Conservation (phyloP, 2,329 filamentous ascomycete genomes). For the Diaporthe vaccinii region DNA sequence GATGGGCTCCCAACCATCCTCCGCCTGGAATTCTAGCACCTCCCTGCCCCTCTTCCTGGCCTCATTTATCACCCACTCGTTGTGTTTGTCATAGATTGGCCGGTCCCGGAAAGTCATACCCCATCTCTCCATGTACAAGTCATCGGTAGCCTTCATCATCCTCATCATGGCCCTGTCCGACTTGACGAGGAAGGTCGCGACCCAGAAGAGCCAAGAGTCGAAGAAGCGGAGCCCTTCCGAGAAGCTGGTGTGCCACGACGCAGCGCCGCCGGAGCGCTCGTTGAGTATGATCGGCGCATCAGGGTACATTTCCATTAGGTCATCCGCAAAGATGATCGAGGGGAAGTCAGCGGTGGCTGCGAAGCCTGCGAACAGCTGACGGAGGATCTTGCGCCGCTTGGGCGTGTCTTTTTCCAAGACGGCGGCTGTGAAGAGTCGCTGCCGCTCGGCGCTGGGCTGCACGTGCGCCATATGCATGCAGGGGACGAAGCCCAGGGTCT, state of each 20-base stretch:
- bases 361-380: constrained; percentile 50
- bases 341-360: constrained; percentile 48
- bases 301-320: constrained; percentile 56
- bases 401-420: constrained; percentile 46
- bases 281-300: constrained; percentile 52
- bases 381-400: constrained; percentile 48
- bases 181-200: constrained; percentile 35
- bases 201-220: constrained; percentile 38
- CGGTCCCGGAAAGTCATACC: constrained; percentile 34
- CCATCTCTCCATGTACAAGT: constrained; percentile 33
- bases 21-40: constrained; percentile 35
- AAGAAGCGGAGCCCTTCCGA: constrained; percentile 39
- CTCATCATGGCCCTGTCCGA: constrained; percentile 39
- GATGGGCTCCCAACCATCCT: constrained; percentile 36
- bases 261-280: constrained; percentile 30
- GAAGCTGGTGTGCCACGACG: constrained; percentile 33
- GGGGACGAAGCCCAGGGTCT: constrained; percentile 48
- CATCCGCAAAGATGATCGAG: constrained; percentile 50
- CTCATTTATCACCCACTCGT: constrained; percentile 37
- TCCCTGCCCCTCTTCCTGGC: constrained; percentile 33
- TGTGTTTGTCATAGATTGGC: constrained; percentile 36
- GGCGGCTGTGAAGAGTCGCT: constrained; percentile 47
- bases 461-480: constrained; percentile 51
- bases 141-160: constrained; percentile 38
- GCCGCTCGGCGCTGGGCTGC: constrained; percentile 43